phyloP scores from a whole-genome alignment of 495 filamentous ascomycete genomes.

The Trichoderma erinaceum region DNA sequence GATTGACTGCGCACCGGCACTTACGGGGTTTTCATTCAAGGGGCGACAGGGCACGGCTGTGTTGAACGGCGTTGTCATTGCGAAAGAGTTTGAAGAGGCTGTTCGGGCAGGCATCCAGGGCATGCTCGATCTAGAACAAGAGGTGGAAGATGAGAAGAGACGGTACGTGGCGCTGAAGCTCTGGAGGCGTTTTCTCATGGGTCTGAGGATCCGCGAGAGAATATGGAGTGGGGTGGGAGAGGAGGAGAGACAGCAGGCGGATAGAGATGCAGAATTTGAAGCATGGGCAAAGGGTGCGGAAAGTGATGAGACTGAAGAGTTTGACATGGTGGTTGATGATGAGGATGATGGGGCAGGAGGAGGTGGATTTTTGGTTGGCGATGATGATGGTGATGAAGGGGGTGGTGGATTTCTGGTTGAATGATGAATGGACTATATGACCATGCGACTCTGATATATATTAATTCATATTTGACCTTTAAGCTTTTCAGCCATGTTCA shows the following conservation, averaged over 20 bases:
- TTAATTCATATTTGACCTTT: neutral
- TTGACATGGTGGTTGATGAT: constrained; percentile 21
- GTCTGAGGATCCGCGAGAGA: constrained; percentile 69
- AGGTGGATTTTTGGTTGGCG: constrained; percentile 28
- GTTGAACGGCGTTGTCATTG: constrained; percentile 67
- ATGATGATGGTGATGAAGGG: constrained; percentile 23
- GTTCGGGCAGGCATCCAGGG: constrained; percentile 60
- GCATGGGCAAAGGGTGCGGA: constrained; percentile 19
- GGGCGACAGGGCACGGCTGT: constrained; percentile 78
- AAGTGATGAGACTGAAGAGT: constrained; percentile 27
- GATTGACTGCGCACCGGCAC: constrained; percentile 80
- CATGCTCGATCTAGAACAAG: constrained; percentile 54
- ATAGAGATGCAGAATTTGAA: constrained; percentile 19
- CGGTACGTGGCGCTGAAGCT: constrained; percentile 53
- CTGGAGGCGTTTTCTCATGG: constrained; percentile 74
- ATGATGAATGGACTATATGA: constrained; percentile 16
- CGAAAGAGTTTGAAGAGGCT: constrained; percentile 62
- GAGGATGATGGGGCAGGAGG: constrained; percentile 29
- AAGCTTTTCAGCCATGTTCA: too few species aligned
- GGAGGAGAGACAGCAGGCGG: constrained; percentile 23
- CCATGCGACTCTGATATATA: neutral
- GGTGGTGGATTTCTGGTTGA: constrained; percentile 31
- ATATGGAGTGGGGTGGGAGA: constrained; percentile 51
- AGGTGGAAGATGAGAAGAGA: constrained; percentile 51
- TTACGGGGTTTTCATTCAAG: constrained; percentile 83